These are phyloP conservation scores for Mycena albidolilacea DNA, from an alignment of 768 basidiomycete genomes.

Conservation along the genomic window DNA sequence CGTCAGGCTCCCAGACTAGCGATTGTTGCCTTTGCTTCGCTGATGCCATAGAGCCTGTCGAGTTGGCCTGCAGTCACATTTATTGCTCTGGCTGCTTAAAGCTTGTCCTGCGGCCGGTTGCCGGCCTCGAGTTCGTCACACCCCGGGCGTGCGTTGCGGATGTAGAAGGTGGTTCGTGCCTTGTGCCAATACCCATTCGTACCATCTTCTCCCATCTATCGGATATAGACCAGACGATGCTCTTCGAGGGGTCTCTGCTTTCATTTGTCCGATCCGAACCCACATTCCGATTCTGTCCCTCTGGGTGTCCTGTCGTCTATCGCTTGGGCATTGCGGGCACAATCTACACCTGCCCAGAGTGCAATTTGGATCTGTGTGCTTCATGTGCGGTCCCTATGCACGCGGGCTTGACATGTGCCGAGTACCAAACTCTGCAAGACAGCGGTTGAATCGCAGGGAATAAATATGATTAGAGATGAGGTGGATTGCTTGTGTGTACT, in stretches of 20 bases:
- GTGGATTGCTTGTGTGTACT: neutral
- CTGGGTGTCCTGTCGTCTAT: slow-evolving; percentile 35
- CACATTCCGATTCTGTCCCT: slow-evolving; percentile 29
- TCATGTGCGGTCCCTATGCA: slow-evolving; percentile 27
- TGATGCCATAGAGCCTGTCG: slow-evolving; percentile 5
- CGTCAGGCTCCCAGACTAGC: neutral
- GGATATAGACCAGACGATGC: slow-evolving; percentile 6
- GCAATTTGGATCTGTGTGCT: slow-evolving; percentile 29
- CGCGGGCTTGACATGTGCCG: slow-evolving; percentile 24
- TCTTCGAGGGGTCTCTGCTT: slow-evolving; percentile 22
- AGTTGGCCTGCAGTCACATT: slow-evolving; percentile 34
- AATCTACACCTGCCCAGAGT: slow-evolving; percentile 31
- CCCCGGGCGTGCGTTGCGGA: slow-evolving; percentile 23
- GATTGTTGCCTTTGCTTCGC: slow-evolving; percentile 31
- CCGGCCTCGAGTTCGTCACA: slow-evolving; percentile 11
- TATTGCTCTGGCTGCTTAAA: slow-evolving; percentile 32
- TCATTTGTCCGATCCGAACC: slow-evolving; percentile 16
- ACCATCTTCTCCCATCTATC: slow-evolving; percentile 18
- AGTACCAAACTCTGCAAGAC: neutral
- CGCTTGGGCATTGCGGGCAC: slow-evolving; percentile 12
- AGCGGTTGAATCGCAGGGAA: neutral
- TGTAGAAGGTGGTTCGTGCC: slow-evolving; percentile 4
- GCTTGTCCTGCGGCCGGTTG: slow-evolving; percentile 24
- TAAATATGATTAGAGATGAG: neutral
- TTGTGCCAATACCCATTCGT: slow-evolving; percentile 15